Percentiles rank a stretch among this genome's conserved stretches.
Evolutionary conservation across 2,329 filamentous ascomycete genomes (phyloP).

Genomic region (Annulohypoxylon truncatum): DNA sequence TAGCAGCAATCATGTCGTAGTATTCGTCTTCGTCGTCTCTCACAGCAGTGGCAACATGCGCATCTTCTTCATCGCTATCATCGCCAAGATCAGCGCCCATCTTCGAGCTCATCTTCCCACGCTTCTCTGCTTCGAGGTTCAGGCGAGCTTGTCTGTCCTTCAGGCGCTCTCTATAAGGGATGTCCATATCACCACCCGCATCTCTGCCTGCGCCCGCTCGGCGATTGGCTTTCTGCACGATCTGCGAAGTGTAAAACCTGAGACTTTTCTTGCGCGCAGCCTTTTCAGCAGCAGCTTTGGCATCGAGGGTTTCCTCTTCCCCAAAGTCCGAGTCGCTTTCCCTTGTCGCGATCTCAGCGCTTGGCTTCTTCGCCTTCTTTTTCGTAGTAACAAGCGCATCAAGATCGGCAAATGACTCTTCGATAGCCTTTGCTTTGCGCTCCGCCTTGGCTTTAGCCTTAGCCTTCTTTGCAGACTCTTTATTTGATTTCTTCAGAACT

Average conservation of each 20-base stretch:
- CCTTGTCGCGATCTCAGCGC: slow-evolving; percentile 37
- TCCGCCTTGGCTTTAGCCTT: slow-evolving; percentile 56
- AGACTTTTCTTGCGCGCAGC: slow-evolving; percentile 89
- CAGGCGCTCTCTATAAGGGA: slow-evolving; percentile 89
- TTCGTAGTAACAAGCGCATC: slow-evolving; percentile 67
- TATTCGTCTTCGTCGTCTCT: slow-evolving; percentile 76
- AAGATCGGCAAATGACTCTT: slow-evolving; percentile 77
- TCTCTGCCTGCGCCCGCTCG: slow-evolving; percentile 78
- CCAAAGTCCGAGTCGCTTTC: slow-evolving; percentile 89
- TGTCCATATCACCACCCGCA: slow-evolving; percentile 81
- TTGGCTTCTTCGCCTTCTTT: slow-evolving; percentile 58
- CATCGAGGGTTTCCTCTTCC: slow-evolving; percentile 84
- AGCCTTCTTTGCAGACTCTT: slow-evolving; percentile 48
- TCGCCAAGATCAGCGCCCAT: slow-evolving; percentile 75
- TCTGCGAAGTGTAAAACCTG: slow-evolving; percentile 98
- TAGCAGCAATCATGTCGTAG: slow-evolving; percentile 86
- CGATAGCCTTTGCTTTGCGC: slow-evolving; percentile 68
- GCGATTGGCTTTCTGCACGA: slow-evolving; percentile 92
- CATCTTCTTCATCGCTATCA: slow-evolving; percentile 76
- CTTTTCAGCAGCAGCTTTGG: slow-evolving; percentile 85
- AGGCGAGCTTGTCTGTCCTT: slow-evolving; percentile 87
- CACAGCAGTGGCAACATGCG: slow-evolving; percentile 61
- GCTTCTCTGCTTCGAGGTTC: slow-evolving; percentile 86
- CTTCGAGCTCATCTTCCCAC: slow-evolving; percentile 74
- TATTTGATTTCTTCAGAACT: slow-evolving; percentile 41